A percentile compares a stretch with the other conserved stretches of the same genome.
These are phyloP conservation scores for Mycena rebaudengoi DNA, from an alignment of 768 basidiomycete genomes.

Conservation along the genomic window DNA sequence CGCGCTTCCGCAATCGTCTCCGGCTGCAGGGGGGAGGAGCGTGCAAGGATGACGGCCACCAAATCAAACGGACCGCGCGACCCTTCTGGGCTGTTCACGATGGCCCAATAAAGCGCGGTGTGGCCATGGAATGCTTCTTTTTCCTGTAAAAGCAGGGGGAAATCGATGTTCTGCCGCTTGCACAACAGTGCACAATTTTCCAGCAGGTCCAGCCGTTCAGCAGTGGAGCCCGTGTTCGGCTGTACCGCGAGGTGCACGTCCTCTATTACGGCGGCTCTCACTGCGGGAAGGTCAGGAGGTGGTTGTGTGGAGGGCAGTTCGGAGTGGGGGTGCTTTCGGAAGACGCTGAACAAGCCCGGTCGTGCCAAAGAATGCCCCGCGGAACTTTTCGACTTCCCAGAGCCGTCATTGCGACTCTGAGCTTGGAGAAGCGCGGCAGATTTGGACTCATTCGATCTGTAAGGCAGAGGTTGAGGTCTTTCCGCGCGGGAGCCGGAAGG, in stretches of 20 bases:
- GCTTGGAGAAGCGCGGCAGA: too few species aligned
- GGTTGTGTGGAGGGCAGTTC: background rate
- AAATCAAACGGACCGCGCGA: constrained; percentile 3
- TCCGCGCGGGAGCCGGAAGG: too few species aligned
- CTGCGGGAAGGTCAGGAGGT: background rate
- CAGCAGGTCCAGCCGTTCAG: background rate
- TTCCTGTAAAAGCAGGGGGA: constrained; percentile 4
- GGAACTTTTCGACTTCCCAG: too few species aligned
- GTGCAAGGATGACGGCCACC: background rate
- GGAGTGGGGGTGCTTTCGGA: background rate
- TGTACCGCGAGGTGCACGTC: background rate
- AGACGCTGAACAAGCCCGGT: too few species aligned
- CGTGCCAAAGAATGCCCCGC: too few species aligned
- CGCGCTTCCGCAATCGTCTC: constrained; percentile 9
- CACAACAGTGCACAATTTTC: constrained; percentile 4
- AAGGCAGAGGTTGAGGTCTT: too few species aligned
- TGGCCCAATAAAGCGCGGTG: constrained; percentile 12
- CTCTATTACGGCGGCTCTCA: background rate
- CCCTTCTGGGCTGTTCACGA: constrained; percentile 7
- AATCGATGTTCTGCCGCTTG: background rate
- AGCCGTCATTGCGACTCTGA: too few species aligned
- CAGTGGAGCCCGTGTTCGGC: background rate
- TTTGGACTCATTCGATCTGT: too few species aligned
- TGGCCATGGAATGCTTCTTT: background rate
- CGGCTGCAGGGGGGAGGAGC: constrained; percentile 1